Evolutionary conservation across 2,329 filamentous ascomycete species (phyloP).

Genomic region (Arthrobotrys sphaeroides): DNA sequence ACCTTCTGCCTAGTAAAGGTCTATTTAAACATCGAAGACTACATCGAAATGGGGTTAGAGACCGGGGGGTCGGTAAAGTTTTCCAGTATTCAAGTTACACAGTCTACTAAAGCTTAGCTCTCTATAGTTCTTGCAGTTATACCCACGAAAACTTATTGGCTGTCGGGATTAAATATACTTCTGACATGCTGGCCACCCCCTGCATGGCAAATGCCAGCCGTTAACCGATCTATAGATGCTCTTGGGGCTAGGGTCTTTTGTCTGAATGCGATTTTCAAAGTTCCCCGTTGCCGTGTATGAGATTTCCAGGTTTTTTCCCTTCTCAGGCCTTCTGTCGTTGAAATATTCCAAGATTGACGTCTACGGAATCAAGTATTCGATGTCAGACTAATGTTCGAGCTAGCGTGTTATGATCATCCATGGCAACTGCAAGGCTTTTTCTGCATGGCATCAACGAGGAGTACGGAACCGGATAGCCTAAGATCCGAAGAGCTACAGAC

Average conservation of each 20-base stretch:
- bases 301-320: too few relatives aligned
- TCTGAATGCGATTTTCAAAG: too few relatives aligned
- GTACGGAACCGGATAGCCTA: neutral
- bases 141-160: neutral
- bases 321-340: too few relatives aligned
- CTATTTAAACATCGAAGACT: neutral
- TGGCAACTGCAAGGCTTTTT: neutral
- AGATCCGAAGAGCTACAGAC: neutral
- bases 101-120: neutral
- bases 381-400: neutral
- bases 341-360: too few relatives aligned
- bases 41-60: neutral
- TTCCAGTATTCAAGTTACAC: slow-evolving; percentile 1
- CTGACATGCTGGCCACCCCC: slow-evolving; percentile 7
- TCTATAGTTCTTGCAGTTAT: neutral
- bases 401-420: neutral
- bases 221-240: neutral
- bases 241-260: neutral
- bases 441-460: neutral
- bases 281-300: too few relatives aligned
- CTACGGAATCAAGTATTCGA: neutral
- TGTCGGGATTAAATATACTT: neutral
- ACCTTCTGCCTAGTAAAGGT: neutral
- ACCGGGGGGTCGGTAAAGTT: neutral
- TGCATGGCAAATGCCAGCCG: neutral